Percentiles rank a stretch among this genome's conserved stretches.
Evolutionary conservation across 2,329 filamentous ascomycete species (phyloP).

Genomic region (Davidsoniella eucalypti): DNA sequence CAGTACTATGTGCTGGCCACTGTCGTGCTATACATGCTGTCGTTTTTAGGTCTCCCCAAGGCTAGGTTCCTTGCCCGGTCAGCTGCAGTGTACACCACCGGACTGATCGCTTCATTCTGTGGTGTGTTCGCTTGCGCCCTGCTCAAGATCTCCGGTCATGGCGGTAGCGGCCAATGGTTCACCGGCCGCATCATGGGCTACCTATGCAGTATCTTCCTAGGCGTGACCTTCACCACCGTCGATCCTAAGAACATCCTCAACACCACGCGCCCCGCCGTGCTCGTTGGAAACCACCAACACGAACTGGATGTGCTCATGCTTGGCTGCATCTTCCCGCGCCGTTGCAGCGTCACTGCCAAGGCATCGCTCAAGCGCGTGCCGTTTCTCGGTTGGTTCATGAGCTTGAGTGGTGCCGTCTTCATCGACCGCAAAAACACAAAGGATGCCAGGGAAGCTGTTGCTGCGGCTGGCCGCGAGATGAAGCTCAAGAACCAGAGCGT

Average conservation of each 20-base stretch:
- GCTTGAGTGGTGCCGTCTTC: slow-evolving; percentile 76
- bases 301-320: slow-evolving; percentile 91
- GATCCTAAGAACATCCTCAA: slow-evolving; percentile 47
- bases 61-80: slow-evolving; percentile 53
- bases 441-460: slow-evolving; percentile 72
- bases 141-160: slow-evolving; percentile 54
- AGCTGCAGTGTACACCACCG: slow-evolving; percentile 46
- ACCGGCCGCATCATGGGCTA: slow-evolving; percentile 65
- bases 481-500: slow-evolving; percentile 54
- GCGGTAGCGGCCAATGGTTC: slow-evolving; percentile 72
- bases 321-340: slow-evolving; percentile 72
- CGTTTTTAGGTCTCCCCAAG: slow-evolving; percentile 34
- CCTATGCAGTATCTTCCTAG: slow-evolving; percentile 57
- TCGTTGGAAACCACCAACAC: slow-evolving; percentile 89
- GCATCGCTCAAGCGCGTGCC: slow-evolving; percentile 62
- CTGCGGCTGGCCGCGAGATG: slow-evolving; percentile 69
- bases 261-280: slow-evolving; percentile 63
- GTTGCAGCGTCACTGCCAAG: slow-evolving; percentile 90
- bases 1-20: slow-evolving; percentile 35
- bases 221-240: slow-evolving; percentile 59
- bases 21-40: slow-evolving; percentile 44
- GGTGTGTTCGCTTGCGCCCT: slow-evolving; percentile 59
- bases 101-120: slow-evolving; percentile 47
- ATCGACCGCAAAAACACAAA: slow-evolving; percentile 79
- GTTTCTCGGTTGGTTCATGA: slow-evolving; percentile 89